A percentile compares a stretch with the other conserved stretches of the same genome.
phyloP scores from a whole-genome alignment of 768 basidiomycete species.

The Trametes cubensis region DNA sequence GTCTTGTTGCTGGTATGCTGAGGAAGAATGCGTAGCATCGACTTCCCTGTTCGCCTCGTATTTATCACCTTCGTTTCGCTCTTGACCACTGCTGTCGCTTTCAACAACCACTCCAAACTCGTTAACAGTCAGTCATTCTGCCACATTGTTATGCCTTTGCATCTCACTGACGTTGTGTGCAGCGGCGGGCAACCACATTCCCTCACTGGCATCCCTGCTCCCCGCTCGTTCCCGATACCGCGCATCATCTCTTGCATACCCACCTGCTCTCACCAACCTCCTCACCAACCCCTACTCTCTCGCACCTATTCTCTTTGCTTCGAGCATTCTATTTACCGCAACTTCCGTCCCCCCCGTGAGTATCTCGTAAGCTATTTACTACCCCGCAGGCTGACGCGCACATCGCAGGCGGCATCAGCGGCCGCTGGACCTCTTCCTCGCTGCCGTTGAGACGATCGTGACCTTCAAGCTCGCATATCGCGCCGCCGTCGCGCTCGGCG shows the following conservation, averaged over 20 bases:
- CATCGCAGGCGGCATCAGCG: conserved; percentile 56
- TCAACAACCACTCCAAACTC: conserved; percentile 65
- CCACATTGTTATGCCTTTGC: not conserved
- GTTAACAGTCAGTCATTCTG: conserved; percentile 54
- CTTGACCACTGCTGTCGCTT: conserved; percentile 56
- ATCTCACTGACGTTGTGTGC: conserved; percentile 3
- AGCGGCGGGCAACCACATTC: conserved; percentile 68
- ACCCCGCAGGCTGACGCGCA: not conserved
- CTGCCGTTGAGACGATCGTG: conserved; percentile 70
- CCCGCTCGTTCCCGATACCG: conserved; percentile 43
- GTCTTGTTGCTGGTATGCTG: conserved; percentile 38
- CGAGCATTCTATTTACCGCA: conserved; percentile 56
- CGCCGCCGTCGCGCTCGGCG: conserved; percentile 81
- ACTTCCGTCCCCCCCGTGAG: conserved; percentile 61
- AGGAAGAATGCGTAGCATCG: conserved; percentile 47
- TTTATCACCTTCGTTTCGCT: conserved; percentile 60
- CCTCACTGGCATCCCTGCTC: conserved; percentile 53
- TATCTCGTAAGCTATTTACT: conserved; percentile 15
- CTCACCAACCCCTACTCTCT: conserved; percentile 77
- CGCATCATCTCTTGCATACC: conserved; percentile 35
- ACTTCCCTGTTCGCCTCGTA: conserved; percentile 64
- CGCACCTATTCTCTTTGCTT: conserved; percentile 61
- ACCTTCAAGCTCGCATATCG: conserved; percentile 87
- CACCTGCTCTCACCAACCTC: conserved; percentile 42
- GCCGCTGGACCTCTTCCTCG: conserved; percentile 82